Conservation (phyloP, 169 alveolate species). For the Eimeria necatrix region DNA sequence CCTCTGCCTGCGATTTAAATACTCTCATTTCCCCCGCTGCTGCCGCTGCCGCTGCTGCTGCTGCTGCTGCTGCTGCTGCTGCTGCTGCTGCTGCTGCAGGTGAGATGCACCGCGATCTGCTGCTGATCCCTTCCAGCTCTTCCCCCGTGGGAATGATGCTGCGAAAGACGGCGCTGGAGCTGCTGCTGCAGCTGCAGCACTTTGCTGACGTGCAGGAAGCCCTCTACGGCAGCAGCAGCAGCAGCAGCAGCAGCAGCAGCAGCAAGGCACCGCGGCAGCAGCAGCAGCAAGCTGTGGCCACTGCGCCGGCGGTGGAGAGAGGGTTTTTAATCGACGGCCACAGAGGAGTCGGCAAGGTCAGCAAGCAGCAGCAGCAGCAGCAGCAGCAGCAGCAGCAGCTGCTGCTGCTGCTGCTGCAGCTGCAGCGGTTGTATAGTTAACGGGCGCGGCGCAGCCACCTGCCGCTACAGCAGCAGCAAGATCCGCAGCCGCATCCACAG, state of each 20-base stretch:
- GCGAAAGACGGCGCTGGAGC: conserved; percentile 73
- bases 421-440: neutral
- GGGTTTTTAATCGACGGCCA: conserved; percentile 83
- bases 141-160: conserved; percentile 76
- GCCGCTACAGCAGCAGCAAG: neutral
- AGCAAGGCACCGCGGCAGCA: neutral
- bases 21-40: too few species aligned
- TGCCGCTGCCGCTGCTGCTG: neutral
- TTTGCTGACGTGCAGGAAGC: conserved; percentile 14
- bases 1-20: too few species aligned
- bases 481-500: too few species aligned
- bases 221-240: neutral
- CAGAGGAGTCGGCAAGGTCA: conserved; percentile 80
- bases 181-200: conserved; percentile 53
- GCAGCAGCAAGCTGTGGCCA: neutral
- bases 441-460: neutral
- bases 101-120: conserved; percentile 57
- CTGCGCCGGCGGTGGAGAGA: neutral
- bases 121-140: conserved; percentile 40
- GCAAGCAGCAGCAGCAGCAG: conserved; percentile 72
- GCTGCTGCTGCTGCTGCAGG: conserved; percentile 62
- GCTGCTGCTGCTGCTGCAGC: neutral
- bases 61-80: conserved; percentile 55
- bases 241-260: neutral
- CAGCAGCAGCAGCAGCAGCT: conserved; percentile 29